Evolutionary conservation across 2,329 filamentous ascomycete species (phyloP), one percentile per base, ranked within the genome.

Genomic region (Didymella exigua): DNA sequence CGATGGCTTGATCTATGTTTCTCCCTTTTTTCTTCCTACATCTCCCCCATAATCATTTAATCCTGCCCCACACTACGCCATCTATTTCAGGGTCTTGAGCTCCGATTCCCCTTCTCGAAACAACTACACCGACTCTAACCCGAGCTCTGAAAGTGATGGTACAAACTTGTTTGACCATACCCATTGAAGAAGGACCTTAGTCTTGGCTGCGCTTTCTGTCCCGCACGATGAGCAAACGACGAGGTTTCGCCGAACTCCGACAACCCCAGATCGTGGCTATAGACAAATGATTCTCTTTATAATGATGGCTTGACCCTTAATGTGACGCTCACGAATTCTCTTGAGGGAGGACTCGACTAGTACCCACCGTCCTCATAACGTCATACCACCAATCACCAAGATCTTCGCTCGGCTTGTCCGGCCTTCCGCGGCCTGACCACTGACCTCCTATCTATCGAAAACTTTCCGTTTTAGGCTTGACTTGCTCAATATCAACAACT

Each of bases 221-320:
- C 65, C 62, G 61, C 67, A 65, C 67, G 68, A 70, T 64, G 51
- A 37, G 53, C 51, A 68, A 61, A 67, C 56, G 37, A 59, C 58
- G 60, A 56, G 49, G 49, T 63, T 63, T 71, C 66, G 63, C 66
- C 68, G 66, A 73, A 57, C 66, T 68, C 69, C 69, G 68, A 69
- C 49, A 57, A 49, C 45, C 49, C 55, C 34, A 56, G 37, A 44
- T 55, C 41, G 43, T 52, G 54, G 57, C 59, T 65, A 63, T 59
- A 63, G 60, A 61, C 52, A 49, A 56, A 56, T 41, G n/a, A 50
- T 21, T 44, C 40, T 18, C 24, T 44, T 44, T 34, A 49, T 49
- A 50, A 31, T 14, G 11, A 16, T 18, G 21, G 30, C 7, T 33
- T 14, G 13, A 40, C 16, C 16, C 24, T 36, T 27, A 33, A 40